Evolutionary conservation across 306 rosid genomes (phyloP).

Genomic region (Rosa chinensis): DNA sequence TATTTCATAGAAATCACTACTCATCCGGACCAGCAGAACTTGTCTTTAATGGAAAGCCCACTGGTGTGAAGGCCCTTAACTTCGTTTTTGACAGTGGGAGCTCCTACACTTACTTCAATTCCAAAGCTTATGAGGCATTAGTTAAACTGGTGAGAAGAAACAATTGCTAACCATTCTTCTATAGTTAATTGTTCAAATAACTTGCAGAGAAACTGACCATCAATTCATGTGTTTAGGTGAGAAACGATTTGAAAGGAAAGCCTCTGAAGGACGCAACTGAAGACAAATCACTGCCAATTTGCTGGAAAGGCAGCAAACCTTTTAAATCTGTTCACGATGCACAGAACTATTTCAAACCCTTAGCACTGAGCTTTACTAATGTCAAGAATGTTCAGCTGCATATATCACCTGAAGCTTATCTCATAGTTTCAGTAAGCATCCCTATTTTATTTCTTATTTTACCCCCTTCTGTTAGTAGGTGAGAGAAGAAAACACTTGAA

Average conservation of each 20-base stretch:
- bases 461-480: neutral
- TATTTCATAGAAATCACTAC: slow-evolving; percentile 47
- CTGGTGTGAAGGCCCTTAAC: slow-evolving; percentile 47
- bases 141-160: slow-evolving; percentile 50
- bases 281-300: slow-evolving; percentile 53
- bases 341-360: slow-evolving; percentile 48
- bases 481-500: slow-evolving; percentile 8
- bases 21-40: slow-evolving; percentile 70
- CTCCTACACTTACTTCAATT: slow-evolving; percentile 75
- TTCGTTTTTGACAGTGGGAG: slow-evolving; percentile 84
- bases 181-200: neutral
- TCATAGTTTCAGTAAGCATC: slow-evolving; percentile 56
- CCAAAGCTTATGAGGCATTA: slow-evolving; percentile 40
- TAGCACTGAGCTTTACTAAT: slow-evolving; percentile 47
- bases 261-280: slow-evolving; percentile 38
- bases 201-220: slow-evolving; percentile 1
- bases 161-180: neutral
- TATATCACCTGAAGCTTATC: slow-evolving; percentile 60
- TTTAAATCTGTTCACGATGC: slow-evolving; percentile 53
- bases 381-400: slow-evolving; percentile 40
- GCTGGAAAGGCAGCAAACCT: slow-evolving; percentile 78
- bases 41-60: slow-evolving; percentile 47
- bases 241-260: slow-evolving; percentile 52
- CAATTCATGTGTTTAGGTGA: slow-evolving; percentile 43
- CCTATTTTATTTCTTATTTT: neutral